Evolutionary conservation across 306 rosid genomes (phyloP).

Genomic region (Quercus agrifolia): DNA sequence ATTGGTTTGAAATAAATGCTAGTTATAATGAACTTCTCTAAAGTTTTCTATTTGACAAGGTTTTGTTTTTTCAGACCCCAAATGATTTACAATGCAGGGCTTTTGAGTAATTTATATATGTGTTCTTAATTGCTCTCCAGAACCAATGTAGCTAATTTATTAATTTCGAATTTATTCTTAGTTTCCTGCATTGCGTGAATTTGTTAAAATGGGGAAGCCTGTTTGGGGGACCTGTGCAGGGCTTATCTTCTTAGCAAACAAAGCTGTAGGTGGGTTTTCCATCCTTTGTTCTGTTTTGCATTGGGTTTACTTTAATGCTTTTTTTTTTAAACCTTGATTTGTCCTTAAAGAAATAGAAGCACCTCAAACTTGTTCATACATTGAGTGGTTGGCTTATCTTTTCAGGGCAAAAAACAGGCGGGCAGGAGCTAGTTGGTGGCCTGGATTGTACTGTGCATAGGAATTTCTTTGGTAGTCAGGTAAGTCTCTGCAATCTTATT

Average conservation of each 20-base stretch:
- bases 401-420: conserved; percentile 94
- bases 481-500: conserved; percentile 20
- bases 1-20: not conserved
- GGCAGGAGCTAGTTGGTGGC: conserved; percentile 88
- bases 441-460: conserved; percentile 93
- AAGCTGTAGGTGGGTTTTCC: conserved; percentile 59
- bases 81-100: not conserved
- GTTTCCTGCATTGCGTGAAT: conserved; percentile 93
- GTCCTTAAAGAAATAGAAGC: not conserved
- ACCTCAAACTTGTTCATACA: not conserved
- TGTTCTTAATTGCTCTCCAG: not conserved
- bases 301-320: not conserved
- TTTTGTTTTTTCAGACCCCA: not conserved
- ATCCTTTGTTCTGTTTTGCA: conserved; percentile 3
- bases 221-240: conserved; percentile 99
- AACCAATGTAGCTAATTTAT: not conserved
- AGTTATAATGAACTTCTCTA: not conserved
- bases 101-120: not conserved
- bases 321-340: not conserved
- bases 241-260: conserved; percentile 89
- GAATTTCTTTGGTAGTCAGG: conserved; percentile 99
- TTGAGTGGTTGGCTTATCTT: conserved; percentile 19
- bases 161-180: conserved; percentile 10
- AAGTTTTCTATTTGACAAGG: not conserved
- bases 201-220: conserved; percentile 88